These are phyloP conservation scores for Botrytis porri DNA, from an alignment of 2,329 filamentous ascomycete species.

Conservation along the genomic window DNA sequence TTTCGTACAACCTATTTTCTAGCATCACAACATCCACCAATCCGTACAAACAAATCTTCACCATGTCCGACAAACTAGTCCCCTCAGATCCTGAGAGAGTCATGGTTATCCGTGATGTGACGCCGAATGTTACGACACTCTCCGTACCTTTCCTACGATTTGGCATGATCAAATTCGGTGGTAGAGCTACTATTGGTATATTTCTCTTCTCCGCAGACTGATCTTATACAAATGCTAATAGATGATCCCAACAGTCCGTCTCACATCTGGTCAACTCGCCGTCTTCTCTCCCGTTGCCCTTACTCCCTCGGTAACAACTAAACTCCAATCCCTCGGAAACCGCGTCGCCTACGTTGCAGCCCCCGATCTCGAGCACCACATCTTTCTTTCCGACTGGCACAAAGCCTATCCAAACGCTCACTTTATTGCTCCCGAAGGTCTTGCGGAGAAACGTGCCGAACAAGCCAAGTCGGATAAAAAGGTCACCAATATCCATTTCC, in stretches of 20 bases:
- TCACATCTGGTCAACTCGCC: slow-evolving; percentile 73
- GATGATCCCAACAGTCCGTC: slow-evolving; percentile 57
- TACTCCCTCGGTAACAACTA: slow-evolving; percentile 67
- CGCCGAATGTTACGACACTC: slow-evolving; percentile 73
- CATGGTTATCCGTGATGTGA: slow-evolving; percentile 87
- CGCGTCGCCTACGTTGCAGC: slow-evolving; percentile 82
- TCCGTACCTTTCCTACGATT: slow-evolving; percentile 83
- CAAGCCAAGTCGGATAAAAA: slow-evolving; percentile 51
- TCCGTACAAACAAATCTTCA: neutral
- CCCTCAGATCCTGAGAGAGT: slow-evolving; percentile 72
- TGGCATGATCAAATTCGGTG: slow-evolving; percentile 77
- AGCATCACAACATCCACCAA: neutral
- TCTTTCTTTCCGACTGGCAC: slow-evolving; percentile 85
- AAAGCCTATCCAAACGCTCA: slow-evolving; percentile 73
- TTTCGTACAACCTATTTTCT: neutral
- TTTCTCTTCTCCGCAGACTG: neutral
- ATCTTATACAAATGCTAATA: slow-evolving; percentile 11
- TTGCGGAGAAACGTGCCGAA: slow-evolving; percentile 75
- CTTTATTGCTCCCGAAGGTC: slow-evolving; percentile 77
- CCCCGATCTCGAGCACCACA: slow-evolving; percentile 89
- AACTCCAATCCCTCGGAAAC: slow-evolving; percentile 64
- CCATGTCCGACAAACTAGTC: slow-evolving; percentile 62
- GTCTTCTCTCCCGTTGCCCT: slow-evolving; percentile 91
- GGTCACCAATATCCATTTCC: slow-evolving; percentile 50
- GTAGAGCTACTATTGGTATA: slow-evolving; percentile 78